Conservation (phyloP, 306 rosid genomes). For the Fragaria nilgerrensis region DNA sequence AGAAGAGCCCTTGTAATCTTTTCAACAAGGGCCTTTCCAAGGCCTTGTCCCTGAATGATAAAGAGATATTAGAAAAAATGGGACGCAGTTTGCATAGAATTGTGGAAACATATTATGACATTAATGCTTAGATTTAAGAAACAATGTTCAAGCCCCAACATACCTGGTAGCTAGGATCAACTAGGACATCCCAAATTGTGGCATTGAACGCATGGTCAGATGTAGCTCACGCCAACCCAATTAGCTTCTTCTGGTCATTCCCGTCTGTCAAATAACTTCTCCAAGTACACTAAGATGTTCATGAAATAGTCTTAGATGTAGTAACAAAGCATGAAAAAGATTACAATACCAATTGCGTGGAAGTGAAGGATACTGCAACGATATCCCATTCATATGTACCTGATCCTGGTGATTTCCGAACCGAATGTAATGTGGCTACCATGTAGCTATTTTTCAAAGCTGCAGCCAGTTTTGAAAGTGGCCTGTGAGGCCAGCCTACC, state of each 20-base stretch:
- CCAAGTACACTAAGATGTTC: constrained; percentile 95
- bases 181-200: constrained; percentile 97
- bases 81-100: constrained; percentile 10
- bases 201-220: constrained; percentile 99
- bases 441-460: constrained; percentile 90
- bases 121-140: constrained; percentile 15
- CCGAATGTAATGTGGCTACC: constrained; percentile 82
- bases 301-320: constrained; percentile 56
- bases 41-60: constrained; percentile 82
- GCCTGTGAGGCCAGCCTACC: constrained; percentile 99
- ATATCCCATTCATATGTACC: constrained; percentile 51
- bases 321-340: constrained; percentile 30
- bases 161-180: constrained; percentile 95
- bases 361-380: constrained; percentile 25
- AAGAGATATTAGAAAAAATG: constrained; percentile 28
- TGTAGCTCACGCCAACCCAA: constrained; percentile 98
- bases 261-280: constrained; percentile 98
- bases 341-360: constrained; percentile 24
- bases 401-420: constrained; percentile 66
- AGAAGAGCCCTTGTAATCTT: constrained; percentile 78
- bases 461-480: constrained; percentile 74
- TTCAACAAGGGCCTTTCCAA: constrained; percentile 90
- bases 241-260: constrained; percentile 65
- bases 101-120: background rate
- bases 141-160: constrained; percentile 3